Percentiles rank a stretch among this genome's conserved stretches.
These are phyloP conservation scores for Coffea canephora DNA, from an alignment of 257 asterid species.

Conservation along the genomic window DNA sequence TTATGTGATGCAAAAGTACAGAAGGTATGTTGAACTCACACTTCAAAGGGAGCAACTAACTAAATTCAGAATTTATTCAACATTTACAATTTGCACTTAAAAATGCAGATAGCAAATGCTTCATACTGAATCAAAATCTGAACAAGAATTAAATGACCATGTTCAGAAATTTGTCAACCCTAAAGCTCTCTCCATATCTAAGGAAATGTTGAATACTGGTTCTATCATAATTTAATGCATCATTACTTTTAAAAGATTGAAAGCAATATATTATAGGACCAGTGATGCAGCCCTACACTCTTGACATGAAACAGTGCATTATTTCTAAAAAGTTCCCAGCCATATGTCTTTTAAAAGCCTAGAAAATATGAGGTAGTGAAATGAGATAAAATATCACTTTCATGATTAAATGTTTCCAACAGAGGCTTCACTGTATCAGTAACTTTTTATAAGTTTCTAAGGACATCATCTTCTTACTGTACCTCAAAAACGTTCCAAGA, in stretches of 20 bases:
- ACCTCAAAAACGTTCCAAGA: not conserved
- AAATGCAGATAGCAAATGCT: not conserved
- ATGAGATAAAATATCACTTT: too few relatives aligned
- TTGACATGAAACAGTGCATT: too few relatives aligned
- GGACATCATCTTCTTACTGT: not conserved
- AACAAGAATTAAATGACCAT: not conserved
- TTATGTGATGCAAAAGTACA: not conserved
- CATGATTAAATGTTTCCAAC: too few relatives aligned
- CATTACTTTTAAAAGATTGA: not conserved
- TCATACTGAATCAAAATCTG: not conserved
- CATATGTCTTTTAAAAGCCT: not conserved
- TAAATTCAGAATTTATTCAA: not conserved
- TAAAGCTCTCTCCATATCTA: too few relatives aligned
- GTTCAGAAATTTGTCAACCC: not conserved
- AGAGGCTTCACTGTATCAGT: too few relatives aligned
- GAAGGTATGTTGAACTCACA: not conserved
- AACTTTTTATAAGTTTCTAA: not conserved
- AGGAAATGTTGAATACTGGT: not conserved
- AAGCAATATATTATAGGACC: not conserved
- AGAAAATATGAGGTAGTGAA: not conserved
- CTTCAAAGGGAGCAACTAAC: not conserved
- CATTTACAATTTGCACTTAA: not conserved
- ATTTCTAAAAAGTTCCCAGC: too few relatives aligned
- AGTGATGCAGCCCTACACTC: not conserved
- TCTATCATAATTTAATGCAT: too few relatives aligned